Conservation (phyloP, 768 basidiomycete species). For the Chalciporus chontae region DNA sequence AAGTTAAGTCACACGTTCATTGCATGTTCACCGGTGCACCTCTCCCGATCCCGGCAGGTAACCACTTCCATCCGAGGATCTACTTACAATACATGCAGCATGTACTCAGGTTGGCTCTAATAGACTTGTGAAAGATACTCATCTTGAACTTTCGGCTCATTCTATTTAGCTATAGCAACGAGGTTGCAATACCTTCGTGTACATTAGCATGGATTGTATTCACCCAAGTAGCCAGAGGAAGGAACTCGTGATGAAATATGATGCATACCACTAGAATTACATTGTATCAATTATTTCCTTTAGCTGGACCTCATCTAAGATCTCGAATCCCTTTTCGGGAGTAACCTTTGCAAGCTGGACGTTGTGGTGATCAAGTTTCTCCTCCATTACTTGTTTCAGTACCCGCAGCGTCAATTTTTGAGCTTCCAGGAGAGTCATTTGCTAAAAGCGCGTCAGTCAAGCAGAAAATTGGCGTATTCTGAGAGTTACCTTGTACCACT, state of each 20-base stretch:
- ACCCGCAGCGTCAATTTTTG: slow-evolving; percentile 83
- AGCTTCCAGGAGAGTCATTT: slow-evolving; percentile 88
- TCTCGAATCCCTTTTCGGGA: slow-evolving; percentile 77
- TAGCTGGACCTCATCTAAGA: slow-evolving; percentile 74
- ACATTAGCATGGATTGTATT: not conserved
- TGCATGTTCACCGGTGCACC: too few relatives aligned
- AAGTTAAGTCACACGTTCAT: too few relatives aligned
- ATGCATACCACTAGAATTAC: slow-evolving; percentile 38
- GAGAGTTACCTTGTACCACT: slow-evolving; percentile 81
- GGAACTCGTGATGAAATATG: slow-evolving; percentile 8
- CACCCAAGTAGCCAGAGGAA: not conserved
- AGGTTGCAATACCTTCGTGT: too few relatives aligned
- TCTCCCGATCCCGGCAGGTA: slow-evolving; percentile 49
- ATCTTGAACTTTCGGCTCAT: too few relatives aligned
- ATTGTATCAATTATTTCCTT: slow-evolving; percentile 84
- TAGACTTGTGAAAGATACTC: too few relatives aligned
- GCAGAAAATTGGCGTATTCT: not conserved
- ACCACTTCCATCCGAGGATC: slow-evolving; percentile 48
- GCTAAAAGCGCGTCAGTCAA: slow-evolving; percentile 43
- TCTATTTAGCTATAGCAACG: too few relatives aligned
- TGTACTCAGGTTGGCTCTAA: too few relatives aligned
- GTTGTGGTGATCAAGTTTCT: slow-evolving; percentile 98
- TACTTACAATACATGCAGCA: too few relatives aligned
- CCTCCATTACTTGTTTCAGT: slow-evolving; percentile 99
- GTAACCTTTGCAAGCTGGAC: slow-evolving; percentile 98